Percentiles rank a stretch among this genome's conserved stretches.
Evolutionary conservation across 257 asterid genomes (phyloP).

Genomic region (Nicotiana benthamiana): DNA sequence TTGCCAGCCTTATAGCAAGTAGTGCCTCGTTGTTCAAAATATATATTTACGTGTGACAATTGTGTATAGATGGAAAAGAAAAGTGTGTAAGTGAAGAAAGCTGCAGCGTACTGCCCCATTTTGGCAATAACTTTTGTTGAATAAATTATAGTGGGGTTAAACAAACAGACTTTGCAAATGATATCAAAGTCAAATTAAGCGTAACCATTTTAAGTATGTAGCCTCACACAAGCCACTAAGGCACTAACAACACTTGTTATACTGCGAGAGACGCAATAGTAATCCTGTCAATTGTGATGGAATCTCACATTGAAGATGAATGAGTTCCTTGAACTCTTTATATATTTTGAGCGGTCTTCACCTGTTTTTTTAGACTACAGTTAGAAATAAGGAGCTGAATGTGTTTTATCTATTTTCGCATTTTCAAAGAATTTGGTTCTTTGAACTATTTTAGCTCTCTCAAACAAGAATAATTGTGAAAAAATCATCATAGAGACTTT

Average conservation of each 20-base stretch:
- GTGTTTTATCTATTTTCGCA: no score
- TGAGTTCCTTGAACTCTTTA: not conserved
- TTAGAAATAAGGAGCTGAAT: no score
- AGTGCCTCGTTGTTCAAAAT: no score
- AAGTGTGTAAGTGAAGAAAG: not conserved
- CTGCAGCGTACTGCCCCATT: conserved; percentile 27
- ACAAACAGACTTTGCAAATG: conserved; percentile 10
- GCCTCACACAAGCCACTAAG: not conserved
- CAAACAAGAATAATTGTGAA: no score
- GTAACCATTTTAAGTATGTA: not conserved
- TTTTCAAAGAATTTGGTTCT: no score
- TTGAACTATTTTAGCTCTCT: no score
- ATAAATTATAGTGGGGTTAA: conserved; percentile 33
- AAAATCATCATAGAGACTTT: no score
- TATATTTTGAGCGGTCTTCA: no score
- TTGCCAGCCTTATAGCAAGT: no score
- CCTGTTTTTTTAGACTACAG: no score
- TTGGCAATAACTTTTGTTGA: conserved; percentile 15
- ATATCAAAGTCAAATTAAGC: not conserved
- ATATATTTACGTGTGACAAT: no score
- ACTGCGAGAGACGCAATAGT: not conserved
- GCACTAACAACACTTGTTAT: not conserved
- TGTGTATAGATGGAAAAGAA: not conserved
- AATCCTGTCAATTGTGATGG: not conserved
- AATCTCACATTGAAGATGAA: not conserved